A percentile compares a stretch with the other conserved stretches of the same genome.
Evolutionary conservation across 1,284 basidiomycete species (phyloP).

Genomic region (Apiotrichum gamsii): DNA sequence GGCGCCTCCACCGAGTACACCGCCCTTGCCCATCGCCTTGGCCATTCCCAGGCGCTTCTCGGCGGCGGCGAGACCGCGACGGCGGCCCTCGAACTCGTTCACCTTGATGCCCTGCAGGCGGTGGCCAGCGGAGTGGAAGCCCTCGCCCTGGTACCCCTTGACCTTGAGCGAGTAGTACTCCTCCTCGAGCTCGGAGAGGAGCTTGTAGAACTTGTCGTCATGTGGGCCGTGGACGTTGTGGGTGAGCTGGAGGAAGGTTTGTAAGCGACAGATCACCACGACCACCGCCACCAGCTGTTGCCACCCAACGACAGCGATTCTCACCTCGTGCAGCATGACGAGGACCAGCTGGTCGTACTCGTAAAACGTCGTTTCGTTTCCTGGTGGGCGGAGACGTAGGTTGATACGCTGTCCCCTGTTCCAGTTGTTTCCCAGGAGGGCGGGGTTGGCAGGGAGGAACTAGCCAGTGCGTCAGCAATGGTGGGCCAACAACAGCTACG

Average conservation of each 20-base stretch:
- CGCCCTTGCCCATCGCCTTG: slow-evolving; percentile 54
- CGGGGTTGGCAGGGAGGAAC: slow-evolving; percentile 71
- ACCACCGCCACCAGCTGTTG: too few relatives aligned
- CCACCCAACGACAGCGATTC: too few relatives aligned
- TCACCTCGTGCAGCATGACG: slow-evolving; percentile 80
- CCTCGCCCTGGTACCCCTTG: slow-evolving; percentile 70
- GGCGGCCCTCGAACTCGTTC: slow-evolving; percentile 58
- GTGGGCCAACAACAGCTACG: too few relatives aligned
- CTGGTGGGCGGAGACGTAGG: slow-evolving; percentile 65
- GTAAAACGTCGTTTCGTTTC: slow-evolving; percentile 64
- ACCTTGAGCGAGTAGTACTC: slow-evolving; percentile 70
- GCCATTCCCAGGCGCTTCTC: slow-evolving; percentile 58
- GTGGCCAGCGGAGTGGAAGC: slow-evolving; percentile 67
- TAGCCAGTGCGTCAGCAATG: slow-evolving; percentile 15
- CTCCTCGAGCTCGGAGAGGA: slow-evolving; percentile 66
- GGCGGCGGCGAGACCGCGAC: slow-evolving; percentile 65
- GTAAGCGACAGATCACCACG: too few relatives aligned
- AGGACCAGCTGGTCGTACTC: slow-evolving; percentile 65
- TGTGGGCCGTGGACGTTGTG: slow-evolving; percentile 84
- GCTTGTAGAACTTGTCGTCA: slow-evolving; percentile 70
- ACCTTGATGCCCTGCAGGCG: slow-evolving; percentile 62
- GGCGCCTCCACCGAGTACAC: slow-evolving; percentile 43
- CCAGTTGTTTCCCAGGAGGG: slow-evolving; percentile 61
- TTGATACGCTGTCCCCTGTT: slow-evolving; percentile 73
- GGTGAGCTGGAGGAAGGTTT: slow-evolving; percentile 66